Base-by-base conservation (phyloP, 2,329 filamentous ascomycete genomes). In the Phoma sp. region DNA sequence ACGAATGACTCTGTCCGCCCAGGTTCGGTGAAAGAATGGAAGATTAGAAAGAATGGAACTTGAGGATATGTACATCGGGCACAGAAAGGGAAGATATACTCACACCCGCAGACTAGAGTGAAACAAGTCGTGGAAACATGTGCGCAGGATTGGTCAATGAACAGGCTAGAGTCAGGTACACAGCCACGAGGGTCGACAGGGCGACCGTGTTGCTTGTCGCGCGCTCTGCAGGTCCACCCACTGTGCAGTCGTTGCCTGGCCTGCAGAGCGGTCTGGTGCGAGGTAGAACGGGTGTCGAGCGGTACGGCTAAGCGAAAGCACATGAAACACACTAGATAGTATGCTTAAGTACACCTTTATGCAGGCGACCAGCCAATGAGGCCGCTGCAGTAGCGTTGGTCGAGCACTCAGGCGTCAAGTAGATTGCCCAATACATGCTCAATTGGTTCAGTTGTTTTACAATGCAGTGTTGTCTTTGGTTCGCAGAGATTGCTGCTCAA, bases 1-100 rank as follows among this genome's bases (percentile, higher is more conserved):
- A 71, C 70, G 73, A 75, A 62, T 72, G 73, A 74, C 71, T 71
- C 68, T 71, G 70, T 68, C 61, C 62, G 51, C 61, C 57, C 61
- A 44, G 49, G 55, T 56, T 46, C 53, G 58, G 53, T 50, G 45
- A 53, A 47, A 56, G 47, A 54, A 32, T 19, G 37, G n/a, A 25
- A 33, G 48, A 38, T 51, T 56, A 51, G 53, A 32, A 51, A 51
- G 41, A 36, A 45, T 58, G 37, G 52, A 55, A 55, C 52, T 51
- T 55, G 37, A 33, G 52, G 52, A 43, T 27, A 41, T 55, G 52
- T 51, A 51, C 52, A 55, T 55, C 52, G 46, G 53, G 65, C 66
- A 57, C 56, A 60, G 54, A 51, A 58, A 38, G 50, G 47, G 49
- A 61, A 67, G 61, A 69, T 72, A 74, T 72, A 68, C 52, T 59